Percentiles rank a stretch among this genome's conserved stretches.
Evolutionary conservation across 805 yeast genomes (phyloP).

Genomic region (Cyberlindnera samutprakarnensis): DNA sequence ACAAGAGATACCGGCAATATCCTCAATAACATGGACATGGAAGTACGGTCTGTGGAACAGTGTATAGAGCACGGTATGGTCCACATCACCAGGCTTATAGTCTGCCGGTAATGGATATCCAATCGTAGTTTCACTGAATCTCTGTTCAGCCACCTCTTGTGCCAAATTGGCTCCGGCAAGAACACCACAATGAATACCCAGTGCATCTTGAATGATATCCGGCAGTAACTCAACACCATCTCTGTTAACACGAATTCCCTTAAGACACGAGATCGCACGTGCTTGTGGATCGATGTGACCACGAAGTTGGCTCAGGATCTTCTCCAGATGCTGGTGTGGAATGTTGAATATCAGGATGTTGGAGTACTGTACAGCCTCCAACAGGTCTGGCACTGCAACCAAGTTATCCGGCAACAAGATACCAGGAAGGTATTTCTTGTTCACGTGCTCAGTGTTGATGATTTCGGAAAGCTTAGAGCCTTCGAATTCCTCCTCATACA

Average conservation of each 20-base stretch:
- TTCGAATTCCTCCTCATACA: slow-evolving; percentile 66
- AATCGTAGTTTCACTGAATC: slow-evolving; percentile 94
- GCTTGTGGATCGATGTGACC: slow-evolving; percentile 62
- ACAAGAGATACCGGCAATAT: slow-evolving; percentile 89
- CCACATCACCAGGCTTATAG: slow-evolving; percentile 65
- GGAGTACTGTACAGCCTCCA: slow-evolving; percentile 64
- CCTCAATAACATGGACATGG: slow-evolving; percentile 86
- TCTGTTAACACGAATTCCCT: slow-evolving; percentile 81
- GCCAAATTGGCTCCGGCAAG: slow-evolving; percentile 95
- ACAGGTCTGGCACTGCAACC: slow-evolving; percentile 74
- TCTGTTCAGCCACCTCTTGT: slow-evolving; percentile 86
- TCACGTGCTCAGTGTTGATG: slow-evolving; percentile 82
- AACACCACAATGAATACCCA: slow-evolving; percentile 89
- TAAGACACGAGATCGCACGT: slow-evolving; percentile 88
- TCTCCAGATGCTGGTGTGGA: slow-evolving; percentile 88
- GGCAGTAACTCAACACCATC: slow-evolving; percentile 77
- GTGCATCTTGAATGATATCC: slow-evolving; percentile 60
- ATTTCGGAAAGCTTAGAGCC: slow-evolving; percentile 79
- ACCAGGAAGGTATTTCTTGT: slow-evolving; percentile 84
- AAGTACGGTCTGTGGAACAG: slow-evolving; percentile 94
- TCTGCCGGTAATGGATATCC: slow-evolving; percentile 77
- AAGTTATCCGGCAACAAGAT: slow-evolving; percentile 76
- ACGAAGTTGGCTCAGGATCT: slow-evolving; percentile 62
- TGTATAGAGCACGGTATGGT: slow-evolving; percentile 60
- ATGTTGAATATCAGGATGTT: slow-evolving; percentile 86